These are phyloP conservation scores for Xylaria telfairii DNA, from an alignment of 495 filamentous ascomycete genomes.

Conservation along the genomic window DNA sequence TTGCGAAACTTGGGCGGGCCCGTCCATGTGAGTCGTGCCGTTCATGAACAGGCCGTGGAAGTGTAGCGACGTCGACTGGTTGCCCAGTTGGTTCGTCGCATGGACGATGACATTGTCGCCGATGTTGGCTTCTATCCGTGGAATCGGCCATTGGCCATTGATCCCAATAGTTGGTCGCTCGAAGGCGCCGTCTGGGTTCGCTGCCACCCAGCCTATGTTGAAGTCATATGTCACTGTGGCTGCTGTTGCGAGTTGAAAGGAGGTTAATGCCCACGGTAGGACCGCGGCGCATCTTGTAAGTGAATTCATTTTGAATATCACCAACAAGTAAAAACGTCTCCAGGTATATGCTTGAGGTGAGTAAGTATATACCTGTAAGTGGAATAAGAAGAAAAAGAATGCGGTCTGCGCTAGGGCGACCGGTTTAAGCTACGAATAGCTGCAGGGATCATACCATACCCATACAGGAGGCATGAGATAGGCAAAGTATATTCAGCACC, in stretches of 20 bases:
- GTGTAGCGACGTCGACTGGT: conserved; percentile 73
- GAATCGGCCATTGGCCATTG: conserved; percentile 81
- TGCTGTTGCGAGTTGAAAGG: conserved; percentile 44
- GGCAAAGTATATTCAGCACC: neutral
- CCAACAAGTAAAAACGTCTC: neutral
- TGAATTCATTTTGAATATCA: conserved; percentile 10
- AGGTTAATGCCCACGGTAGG: conserved; percentile 44
- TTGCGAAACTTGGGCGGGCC: conserved; percentile 69
- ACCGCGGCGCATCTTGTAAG: conserved; percentile 28
- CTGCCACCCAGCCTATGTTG: conserved; percentile 78
- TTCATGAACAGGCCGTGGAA: conserved; percentile 81
- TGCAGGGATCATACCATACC: neutral
- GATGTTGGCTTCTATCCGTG: conserved; percentile 68
- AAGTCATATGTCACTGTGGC: conserved; percentile 78
- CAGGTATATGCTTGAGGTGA: neutral
- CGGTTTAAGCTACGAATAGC: neutral
- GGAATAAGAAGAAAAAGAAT: neutral
- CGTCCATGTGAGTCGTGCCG: conserved; percentile 76
- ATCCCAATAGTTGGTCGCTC: conserved; percentile 76
- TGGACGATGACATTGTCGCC: conserved; percentile 77
- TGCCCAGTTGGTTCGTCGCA: conserved; percentile 73
- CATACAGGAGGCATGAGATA: neutral
- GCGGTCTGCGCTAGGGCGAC: neutral
- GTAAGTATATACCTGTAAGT: neutral
- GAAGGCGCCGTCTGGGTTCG: conserved; percentile 77